Evolutionary conservation across 2,329 filamentous ascomycete genomes (phyloP).

Genomic region (Blastomyces silverae): DNA sequence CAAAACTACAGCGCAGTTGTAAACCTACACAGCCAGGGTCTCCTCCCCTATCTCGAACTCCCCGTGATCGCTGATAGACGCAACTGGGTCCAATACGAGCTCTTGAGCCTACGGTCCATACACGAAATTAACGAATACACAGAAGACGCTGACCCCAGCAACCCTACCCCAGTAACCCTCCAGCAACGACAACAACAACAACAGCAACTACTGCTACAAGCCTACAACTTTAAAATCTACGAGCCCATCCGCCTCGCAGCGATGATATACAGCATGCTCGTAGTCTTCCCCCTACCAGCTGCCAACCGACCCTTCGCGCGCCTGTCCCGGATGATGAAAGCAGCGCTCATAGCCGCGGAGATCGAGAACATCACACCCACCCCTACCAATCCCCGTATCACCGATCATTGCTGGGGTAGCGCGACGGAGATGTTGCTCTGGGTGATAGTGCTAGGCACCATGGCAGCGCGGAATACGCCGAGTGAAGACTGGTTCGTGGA

Average conservation of each 20-base stretch:
- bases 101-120: constrained; percentile 30
- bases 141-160: neutral
- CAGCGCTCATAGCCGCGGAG: constrained; percentile 24
- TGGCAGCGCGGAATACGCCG: constrained; percentile 31
- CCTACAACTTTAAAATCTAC: constrained; percentile 25
- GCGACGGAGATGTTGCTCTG: constrained; percentile 29
- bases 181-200: neutral
- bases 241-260: constrained; percentile 34
- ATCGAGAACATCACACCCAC: constrained; percentile 13
- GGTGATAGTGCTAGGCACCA: constrained; percentile 35
- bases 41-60: constrained; percentile 20
- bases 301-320: constrained; percentile 33
- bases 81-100: constrained; percentile 35
- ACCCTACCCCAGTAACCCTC: neutral
- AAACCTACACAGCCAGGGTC: constrained; percentile 23
- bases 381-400: neutral
- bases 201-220: neutral
- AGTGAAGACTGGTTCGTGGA: constrained; percentile 33
- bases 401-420: constrained; percentile 23
- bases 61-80: constrained; percentile 31
- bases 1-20: constrained; percentile 27
- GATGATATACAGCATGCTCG: constrained; percentile 35
- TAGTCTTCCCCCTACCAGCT: constrained; percentile 37
- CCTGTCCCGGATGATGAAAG: constrained; percentile 28
- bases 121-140: constrained; percentile 21